Evolutionary conservation across 345 rosid species (phyloP).

Genomic region (Murraya paniculata): DNA sequence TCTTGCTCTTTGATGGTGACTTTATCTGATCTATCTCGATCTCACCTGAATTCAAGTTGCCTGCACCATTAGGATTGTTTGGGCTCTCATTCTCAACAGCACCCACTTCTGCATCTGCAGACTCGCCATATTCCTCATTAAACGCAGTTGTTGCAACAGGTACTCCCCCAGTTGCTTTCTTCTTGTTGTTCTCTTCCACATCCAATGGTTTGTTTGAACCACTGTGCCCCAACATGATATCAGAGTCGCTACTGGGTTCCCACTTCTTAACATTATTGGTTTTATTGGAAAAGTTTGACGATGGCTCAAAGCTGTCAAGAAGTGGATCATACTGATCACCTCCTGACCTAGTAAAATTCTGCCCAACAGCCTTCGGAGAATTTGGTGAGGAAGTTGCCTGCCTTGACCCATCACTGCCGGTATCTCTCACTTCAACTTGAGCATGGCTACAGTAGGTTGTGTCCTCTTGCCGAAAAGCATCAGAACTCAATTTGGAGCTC

Average conservation of each 20-base stretch:
- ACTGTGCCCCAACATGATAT: constrained; percentile 35
- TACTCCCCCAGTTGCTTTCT: constrained; percentile 36
- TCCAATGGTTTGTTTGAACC: constrained; percentile 55
- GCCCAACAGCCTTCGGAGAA: constrained; percentile 35
- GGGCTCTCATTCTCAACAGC: constrained; percentile 59
- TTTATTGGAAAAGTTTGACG: constrained; percentile 38
- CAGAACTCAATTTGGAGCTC: constrained; percentile 36
- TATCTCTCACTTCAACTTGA: constrained; percentile 32
- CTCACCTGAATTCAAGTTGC: constrained; percentile 32
- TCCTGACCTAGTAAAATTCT: constrained; percentile 29
- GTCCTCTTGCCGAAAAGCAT: constrained; percentile 32
- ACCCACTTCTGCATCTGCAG: constrained; percentile 60
- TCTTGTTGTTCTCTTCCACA: constrained; percentile 52
- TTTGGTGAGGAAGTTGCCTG: constrained; percentile 41
- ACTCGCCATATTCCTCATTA: constrained; percentile 67
- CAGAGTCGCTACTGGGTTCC: constrained; percentile 42
- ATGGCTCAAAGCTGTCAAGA: constrained; percentile 76
- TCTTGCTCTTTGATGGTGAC: constrained; percentile 49
- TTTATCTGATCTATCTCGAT: constrained; percentile 57
- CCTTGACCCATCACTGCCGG: constrained; percentile 35
- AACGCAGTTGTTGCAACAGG: constrained; percentile 36
- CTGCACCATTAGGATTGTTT: constrained; percentile 32
- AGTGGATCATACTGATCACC: constrained; percentile 84
- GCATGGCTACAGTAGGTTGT: constrained; percentile 19
- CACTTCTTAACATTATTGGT: constrained; percentile 33